phyloP scores from a whole-genome alignment of 1,139 yeast genomes.

The Pichia sp. region DNA sequence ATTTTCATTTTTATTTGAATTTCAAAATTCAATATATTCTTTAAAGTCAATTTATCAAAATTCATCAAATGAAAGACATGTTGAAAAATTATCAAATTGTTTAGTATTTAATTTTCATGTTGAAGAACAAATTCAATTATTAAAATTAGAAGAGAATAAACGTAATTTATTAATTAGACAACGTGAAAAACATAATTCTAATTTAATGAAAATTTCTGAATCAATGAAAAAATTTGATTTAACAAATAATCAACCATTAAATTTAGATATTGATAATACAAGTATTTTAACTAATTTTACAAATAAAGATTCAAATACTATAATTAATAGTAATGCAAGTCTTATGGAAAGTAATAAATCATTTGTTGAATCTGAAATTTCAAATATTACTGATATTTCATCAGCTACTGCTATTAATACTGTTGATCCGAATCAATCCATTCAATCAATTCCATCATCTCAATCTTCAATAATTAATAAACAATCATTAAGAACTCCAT shows the following conservation, averaged over 20 bases:
- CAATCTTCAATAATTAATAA: not conserved
- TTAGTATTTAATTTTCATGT: constrained; percentile 41
- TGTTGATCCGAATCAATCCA: not conserved
- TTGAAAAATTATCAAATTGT: constrained; percentile 29
- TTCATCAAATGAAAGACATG: constrained; percentile 40
- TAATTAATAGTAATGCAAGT: not conserved
- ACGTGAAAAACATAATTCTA: constrained; percentile 10
- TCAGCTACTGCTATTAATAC: not conserved
- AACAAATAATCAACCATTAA: too few species aligned
- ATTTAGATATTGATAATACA: not conserved
- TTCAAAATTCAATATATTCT: constrained; percentile 17
- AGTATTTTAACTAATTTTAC: not conserved
- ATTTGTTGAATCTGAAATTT: not conserved
- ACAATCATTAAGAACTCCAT: not conserved
- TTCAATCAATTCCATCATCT: not conserved
- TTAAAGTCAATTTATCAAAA: constrained; percentile 34
- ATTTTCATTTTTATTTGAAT: constrained; percentile 29
- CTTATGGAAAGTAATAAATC: constrained; percentile 2
- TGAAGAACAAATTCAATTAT: constrained; percentile 43
- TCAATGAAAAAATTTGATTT: not conserved
- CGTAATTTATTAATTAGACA: constrained; percentile 24
- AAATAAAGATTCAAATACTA: not conserved
- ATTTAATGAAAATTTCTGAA: constrained; percentile 7
- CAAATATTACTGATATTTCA: not conserved
- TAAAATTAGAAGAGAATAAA: constrained; percentile 40